Evolutionary conservation across 2,329 filamentous ascomycete genomes (phyloP).

Genomic region (Talaromyces sp.): DNA sequence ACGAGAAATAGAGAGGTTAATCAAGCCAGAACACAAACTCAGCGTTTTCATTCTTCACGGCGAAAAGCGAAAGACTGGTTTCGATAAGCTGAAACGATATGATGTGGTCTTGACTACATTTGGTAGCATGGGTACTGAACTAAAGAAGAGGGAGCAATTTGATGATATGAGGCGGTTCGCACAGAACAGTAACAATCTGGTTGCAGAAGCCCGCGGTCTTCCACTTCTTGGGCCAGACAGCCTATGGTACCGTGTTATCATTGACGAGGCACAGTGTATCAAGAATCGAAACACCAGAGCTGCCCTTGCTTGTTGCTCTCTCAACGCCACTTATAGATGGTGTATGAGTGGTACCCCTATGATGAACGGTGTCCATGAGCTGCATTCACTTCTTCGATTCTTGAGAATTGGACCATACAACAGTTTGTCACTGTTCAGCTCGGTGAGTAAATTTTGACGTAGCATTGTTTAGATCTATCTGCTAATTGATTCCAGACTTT

Average conservation of each 20-base stretch:
- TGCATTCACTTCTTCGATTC: slow-evolving; percentile 75
- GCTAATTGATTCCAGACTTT: slow-evolving; percentile 43
- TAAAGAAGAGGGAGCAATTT: slow-evolving; percentile 58
- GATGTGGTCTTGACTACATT: slow-evolving; percentile 80
- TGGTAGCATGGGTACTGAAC: slow-evolving; percentile 65
- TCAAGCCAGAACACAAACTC: slow-evolving; percentile 59
- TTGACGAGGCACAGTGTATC: slow-evolving; percentile 78
- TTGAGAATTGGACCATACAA: slow-evolving; percentile 73
- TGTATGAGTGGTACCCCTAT: slow-evolving; percentile 80
- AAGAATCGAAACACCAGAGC: slow-evolving; percentile 68
- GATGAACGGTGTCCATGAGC: slow-evolving; percentile 80
- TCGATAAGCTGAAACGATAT: slow-evolving; percentile 59
- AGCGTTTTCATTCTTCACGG: slow-evolving; percentile 69
- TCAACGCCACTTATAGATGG: slow-evolving; percentile 64
- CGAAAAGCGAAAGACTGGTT: slow-evolving; percentile 54
- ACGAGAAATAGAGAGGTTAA: slow-evolving; percentile 69
- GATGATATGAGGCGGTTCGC: slow-evolving; percentile 50
- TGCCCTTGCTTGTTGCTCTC: slow-evolving; percentile 56
- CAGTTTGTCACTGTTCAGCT: slow-evolving; percentile 59
- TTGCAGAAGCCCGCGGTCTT: slow-evolving; percentile 38
- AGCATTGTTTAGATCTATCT: neutral
- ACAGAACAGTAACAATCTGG: slow-evolving; percentile 32
- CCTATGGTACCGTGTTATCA: slow-evolving; percentile 66
- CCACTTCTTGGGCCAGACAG: slow-evolving; percentile 60
- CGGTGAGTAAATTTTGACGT: slow-evolving; percentile 38